Evolutionary conservation across 2,329 filamentous ascomycete species (phyloP).

Genomic region (Penicillium corylophilum): DNA sequence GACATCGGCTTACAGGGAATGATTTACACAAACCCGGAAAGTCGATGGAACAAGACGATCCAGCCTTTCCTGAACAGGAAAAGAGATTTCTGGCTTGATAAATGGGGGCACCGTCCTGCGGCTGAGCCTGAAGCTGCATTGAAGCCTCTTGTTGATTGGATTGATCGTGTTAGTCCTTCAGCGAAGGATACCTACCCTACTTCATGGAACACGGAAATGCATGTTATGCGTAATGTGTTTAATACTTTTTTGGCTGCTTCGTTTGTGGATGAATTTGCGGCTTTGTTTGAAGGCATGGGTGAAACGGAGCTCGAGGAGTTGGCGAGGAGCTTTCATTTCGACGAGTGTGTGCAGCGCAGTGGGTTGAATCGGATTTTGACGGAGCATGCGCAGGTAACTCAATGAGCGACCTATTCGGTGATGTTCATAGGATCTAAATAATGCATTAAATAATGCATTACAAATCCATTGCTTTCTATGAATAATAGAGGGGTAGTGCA

Average conservation of each 20-base stretch:
- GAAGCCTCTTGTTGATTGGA: slow-evolving; percentile 45
- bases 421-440: no score
- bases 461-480: neutral
- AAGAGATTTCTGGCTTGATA: slow-evolving; percentile 53
- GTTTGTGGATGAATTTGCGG: slow-evolving; percentile 55
- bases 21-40: slow-evolving; percentile 50
- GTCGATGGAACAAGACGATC: slow-evolving; percentile 53
- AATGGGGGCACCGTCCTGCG: slow-evolving; percentile 51
- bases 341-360: slow-evolving; percentile 54
- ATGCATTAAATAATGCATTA: no score
- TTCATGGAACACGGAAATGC: slow-evolving; percentile 52
- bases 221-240: slow-evolving; percentile 47
- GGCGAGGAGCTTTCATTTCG: slow-evolving; percentile 55
- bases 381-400: slow-evolving; percentile 37
- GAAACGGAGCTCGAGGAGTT: slow-evolving; percentile 56
- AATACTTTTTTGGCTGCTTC: slow-evolving; percentile 54
- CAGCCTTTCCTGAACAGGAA: slow-evolving; percentile 58
- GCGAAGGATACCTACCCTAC: slow-evolving; percentile 48
- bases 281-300: slow-evolving; percentile 53
- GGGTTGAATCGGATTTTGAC: slow-evolving; percentile 53
- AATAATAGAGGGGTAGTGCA: neutral
- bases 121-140: slow-evolving; percentile 47
- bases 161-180: slow-evolving; percentile 45
- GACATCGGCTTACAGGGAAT: slow-evolving; percentile 59
- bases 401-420: no score